A percentile compares a stretch with the other conserved stretches of the same genome.
phyloP scores from a whole-genome alignment of 257 asterid genomes.

The Gynochthodes officinalis region DNA sequence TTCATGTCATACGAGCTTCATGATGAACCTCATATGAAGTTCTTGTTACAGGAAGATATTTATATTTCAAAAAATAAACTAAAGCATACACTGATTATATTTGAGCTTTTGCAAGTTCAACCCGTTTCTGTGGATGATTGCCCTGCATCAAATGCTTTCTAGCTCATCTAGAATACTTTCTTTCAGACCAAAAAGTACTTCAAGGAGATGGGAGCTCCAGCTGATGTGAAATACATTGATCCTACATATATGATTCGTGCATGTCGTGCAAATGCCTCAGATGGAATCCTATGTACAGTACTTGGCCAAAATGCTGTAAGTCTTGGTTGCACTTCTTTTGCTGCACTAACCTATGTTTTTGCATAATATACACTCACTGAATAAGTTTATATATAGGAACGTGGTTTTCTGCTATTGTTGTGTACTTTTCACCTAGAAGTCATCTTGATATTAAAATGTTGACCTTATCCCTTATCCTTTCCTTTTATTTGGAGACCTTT shows the following conservation, averaged over 20 bases:
- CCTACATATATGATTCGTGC: conserved; percentile 99
- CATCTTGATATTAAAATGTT: neutral
- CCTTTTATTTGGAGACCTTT: neutral
- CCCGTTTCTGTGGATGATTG: neutral
- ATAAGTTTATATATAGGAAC: neutral
- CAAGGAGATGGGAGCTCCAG: conserved; percentile 67
- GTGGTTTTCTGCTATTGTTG: neutral
- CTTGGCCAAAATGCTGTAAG: conserved; percentile 99
- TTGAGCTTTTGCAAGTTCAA: neutral
- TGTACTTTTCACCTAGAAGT: neutral
- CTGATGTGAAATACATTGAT: conserved; percentile 89
- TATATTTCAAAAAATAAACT: neutral
- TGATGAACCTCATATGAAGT: neutral
- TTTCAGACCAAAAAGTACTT: conserved; percentile 72
- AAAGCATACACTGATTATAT: neutral
- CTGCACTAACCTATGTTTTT: neutral
- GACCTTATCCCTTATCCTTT: too few species aligned
- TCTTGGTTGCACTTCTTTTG: neutral
- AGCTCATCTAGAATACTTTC: conserved; percentile 3
- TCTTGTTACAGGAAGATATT: too few species aligned
- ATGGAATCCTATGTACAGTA: conserved; percentile 90
- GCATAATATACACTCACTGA: neutral
- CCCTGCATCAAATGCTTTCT: neutral
- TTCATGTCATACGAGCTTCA: conserved; percentile 1
- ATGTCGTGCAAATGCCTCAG: conserved; percentile 98